Conservation (phyloP, 2,329 filamentous ascomycete genomes). For the Trichoderma citrinoviride region DNA sequence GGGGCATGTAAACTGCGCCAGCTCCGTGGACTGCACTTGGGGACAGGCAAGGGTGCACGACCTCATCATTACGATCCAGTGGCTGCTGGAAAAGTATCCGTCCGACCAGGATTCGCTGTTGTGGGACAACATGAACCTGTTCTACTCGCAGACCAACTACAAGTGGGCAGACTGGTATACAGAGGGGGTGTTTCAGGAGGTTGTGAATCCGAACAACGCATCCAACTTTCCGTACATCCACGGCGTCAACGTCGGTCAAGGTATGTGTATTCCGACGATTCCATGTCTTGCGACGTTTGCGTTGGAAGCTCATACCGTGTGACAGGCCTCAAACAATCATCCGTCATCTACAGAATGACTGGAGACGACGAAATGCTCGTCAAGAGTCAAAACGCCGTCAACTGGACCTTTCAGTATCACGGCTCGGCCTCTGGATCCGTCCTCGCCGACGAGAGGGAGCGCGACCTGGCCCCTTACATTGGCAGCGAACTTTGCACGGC, state of each 20-base stretch:
- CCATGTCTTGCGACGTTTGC: no score
- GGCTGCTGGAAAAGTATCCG: constrained; percentile 39
- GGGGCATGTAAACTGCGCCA: constrained; percentile 46
- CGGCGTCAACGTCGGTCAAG: constrained; percentile 46
- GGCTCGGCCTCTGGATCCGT: constrained; percentile 42
- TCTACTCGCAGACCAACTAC: constrained; percentile 32
- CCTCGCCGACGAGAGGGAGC: constrained; percentile 42
- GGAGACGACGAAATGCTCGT: constrained; percentile 36
- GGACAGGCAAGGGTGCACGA: constrained; percentile 38
- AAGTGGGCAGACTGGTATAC: constrained; percentile 34
- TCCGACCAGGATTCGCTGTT: constrained; percentile 30
- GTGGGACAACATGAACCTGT: constrained; percentile 43
- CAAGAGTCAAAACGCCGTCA: constrained; percentile 39
- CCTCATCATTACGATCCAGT: constrained; percentile 40
- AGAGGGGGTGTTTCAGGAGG: constrained; percentile 25
- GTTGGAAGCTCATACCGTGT: no score
- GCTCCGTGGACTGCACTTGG: constrained; percentile 39
- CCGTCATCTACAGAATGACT: constrained; percentile 42
- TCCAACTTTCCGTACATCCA: constrained; percentile 37
- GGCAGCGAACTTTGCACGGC: constrained; percentile 39
- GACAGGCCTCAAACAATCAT: constrained; percentile 40
- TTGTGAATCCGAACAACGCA: constrained; percentile 24
- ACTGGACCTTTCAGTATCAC: constrained; percentile 39
- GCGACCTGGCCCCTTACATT: constrained; percentile 37
- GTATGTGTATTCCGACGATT: constrained; percentile 26